Conservation (phyloP, 1,284 basidiomycete species). For the Leccinum fuscescens region DNA sequence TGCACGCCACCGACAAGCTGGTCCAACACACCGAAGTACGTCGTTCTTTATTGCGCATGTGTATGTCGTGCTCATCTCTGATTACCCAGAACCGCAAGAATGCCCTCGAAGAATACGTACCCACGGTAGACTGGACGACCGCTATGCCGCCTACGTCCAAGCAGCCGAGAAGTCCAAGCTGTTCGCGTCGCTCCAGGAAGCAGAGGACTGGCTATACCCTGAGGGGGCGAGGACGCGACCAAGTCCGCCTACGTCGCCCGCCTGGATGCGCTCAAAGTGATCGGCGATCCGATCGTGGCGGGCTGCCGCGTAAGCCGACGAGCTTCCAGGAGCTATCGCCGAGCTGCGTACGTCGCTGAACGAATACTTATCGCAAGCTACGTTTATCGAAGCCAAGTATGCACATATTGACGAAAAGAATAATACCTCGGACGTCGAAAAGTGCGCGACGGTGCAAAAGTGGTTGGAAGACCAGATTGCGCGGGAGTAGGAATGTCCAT, state of each 20-base stretch:
- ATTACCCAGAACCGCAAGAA: conserved; percentile 83
- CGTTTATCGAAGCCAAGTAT: too few species aligned
- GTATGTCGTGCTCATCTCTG: neutral
- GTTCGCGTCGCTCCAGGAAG: conserved; percentile 63
- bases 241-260: conserved; percentile 87
- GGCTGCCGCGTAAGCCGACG: too few species aligned
- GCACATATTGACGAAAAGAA: too few species aligned
- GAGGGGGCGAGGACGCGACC: conserved; percentile 88
- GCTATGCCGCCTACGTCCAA: conserved; percentile 74
- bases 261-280: conserved; percentile 75
- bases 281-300: conserved; percentile 76
- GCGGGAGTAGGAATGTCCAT: too few species aligned
- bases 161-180: conserved; percentile 76
- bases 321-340: too few species aligned
- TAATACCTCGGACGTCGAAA: too few species aligned
- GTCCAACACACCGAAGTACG: too few species aligned
- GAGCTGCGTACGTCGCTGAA: too few species aligned
- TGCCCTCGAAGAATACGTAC: conserved; percentile 95
- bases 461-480: too few species aligned
- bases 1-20: too few species aligned
- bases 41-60: neutral
- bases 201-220: conserved; percentile 94
- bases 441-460: too few species aligned
- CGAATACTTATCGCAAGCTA: too few species aligned
- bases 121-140: conserved; percentile 86